phyloP scores from a whole-genome alignment of 2,329 filamentous ascomycete species.

The Ceratocystis albifundus region DNA sequence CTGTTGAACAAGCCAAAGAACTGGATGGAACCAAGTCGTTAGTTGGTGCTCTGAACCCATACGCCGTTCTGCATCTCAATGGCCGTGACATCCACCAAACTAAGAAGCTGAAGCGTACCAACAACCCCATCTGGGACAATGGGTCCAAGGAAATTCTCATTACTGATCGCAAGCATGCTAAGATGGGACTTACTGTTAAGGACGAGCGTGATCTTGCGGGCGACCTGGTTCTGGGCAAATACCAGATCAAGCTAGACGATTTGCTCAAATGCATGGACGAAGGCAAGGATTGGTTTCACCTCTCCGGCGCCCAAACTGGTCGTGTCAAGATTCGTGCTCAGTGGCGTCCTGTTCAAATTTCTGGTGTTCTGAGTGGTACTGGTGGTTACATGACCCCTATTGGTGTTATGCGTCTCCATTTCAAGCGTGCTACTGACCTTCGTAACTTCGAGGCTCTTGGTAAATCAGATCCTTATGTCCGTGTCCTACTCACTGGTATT shows the following conservation, averaged over 20 bases:
- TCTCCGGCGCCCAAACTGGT: conserved; percentile 68
- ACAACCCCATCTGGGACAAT: conserved; percentile 93
- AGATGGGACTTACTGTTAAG: conserved; percentile 84
- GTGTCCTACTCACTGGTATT: conserved; percentile 78
- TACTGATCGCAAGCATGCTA: conserved; percentile 81
- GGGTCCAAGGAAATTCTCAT: conserved; percentile 89
- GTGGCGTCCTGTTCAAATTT: conserved; percentile 89
- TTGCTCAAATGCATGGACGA: conserved; percentile 83
- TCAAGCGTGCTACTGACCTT: conserved; percentile 68
- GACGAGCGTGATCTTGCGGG: conserved; percentile 78
- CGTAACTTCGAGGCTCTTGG: conserved; percentile 91
- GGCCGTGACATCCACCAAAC: conserved; percentile 82
- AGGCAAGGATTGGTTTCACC: conserved; percentile 91
- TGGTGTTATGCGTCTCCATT: conserved; percentile 89
- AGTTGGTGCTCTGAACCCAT: conserved; percentile 82
- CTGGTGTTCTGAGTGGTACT: conserved; percentile 62
- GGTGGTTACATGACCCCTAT: conserved; percentile 88
- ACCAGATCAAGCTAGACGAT: conserved; percentile 91
- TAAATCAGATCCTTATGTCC: conserved; percentile 91
- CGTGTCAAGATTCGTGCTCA: conserved; percentile 82
- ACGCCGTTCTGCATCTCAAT: conserved; percentile 78
- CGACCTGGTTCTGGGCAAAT: conserved; percentile 78
- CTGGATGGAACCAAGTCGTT: conserved; percentile 86
- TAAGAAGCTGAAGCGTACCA: conserved; percentile 89
- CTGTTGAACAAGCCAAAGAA: conserved; percentile 91